These are phyloP conservation scores for Rutstroemia sp. DNA, from an alignment of 2,329 filamentous ascomycete species.

Conservation along the genomic window DNA sequence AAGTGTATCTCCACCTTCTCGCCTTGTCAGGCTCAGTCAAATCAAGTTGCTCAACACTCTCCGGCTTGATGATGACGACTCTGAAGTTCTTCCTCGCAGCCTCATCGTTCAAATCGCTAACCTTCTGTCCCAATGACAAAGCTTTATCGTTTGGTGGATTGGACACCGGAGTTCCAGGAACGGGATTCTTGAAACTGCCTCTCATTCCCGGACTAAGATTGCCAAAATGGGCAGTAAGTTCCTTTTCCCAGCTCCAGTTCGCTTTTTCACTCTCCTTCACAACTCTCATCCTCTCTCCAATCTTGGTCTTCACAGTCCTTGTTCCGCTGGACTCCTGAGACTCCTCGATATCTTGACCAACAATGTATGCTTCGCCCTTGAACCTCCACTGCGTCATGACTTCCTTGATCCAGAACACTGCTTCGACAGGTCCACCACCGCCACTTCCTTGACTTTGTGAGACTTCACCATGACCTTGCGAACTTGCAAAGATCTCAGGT, in stretches of 20 bases:
- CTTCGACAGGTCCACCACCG: slow-evolving; percentile 68
- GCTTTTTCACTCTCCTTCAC: slow-evolving; percentile 30
- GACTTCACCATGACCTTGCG: slow-evolving; percentile 37
- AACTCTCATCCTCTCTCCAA: slow-evolving; percentile 57
- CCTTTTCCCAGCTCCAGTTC: slow-evolving; percentile 63
- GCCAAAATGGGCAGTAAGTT: slow-evolving; percentile 83
- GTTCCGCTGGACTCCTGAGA: slow-evolving; percentile 42
- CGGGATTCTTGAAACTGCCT: slow-evolving; percentile 55
- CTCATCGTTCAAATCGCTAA: slow-evolving; percentile 53
- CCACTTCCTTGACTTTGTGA: slow-evolving; percentile 43
- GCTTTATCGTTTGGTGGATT: slow-evolving; percentile 38
- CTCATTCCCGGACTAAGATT: slow-evolving; percentile 78
- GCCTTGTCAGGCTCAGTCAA: slow-evolving; percentile 49
- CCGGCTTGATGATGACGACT: slow-evolving; percentile 78
- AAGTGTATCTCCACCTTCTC: slow-evolving; percentile 51
- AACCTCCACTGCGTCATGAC: slow-evolving; percentile 77
- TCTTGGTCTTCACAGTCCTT: slow-evolving; percentile 49
- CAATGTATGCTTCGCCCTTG: slow-evolving; percentile 65
- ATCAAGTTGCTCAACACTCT: slow-evolving; percentile 58
- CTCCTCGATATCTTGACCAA: slow-evolving; percentile 60
- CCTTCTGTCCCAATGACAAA: slow-evolving; percentile 50
- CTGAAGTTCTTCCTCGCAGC: slow-evolving; percentile 60
- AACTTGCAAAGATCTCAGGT: slow-evolving; percentile 55
- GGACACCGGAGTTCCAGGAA: slow-evolving; percentile 55
- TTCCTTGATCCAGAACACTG: slow-evolving; percentile 71